Evolutionary conservation across 2,329 filamentous ascomycete species (phyloP).

Genomic region (Didymella sp.): DNA sequence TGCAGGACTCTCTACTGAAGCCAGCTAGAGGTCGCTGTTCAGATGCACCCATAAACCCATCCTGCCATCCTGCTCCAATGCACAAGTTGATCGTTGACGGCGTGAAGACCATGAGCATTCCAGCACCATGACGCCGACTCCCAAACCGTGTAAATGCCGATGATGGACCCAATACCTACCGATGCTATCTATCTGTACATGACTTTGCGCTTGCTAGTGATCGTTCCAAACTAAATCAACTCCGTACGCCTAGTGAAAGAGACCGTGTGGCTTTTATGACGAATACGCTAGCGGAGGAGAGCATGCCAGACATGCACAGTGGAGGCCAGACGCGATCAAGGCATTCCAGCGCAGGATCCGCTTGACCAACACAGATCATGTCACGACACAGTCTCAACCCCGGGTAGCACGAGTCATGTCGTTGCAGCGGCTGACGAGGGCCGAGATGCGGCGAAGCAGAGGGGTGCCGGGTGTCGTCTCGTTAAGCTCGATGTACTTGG

Average conservation of each 20-base stretch:
- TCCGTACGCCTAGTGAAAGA: constrained; percentile 6
- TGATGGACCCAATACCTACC: neutral
- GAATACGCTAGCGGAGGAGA: neutral
- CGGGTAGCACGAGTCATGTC: constrained; percentile 40
- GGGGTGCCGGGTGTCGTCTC: constrained; percentile 60
- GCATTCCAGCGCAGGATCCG: constrained; percentile 41
- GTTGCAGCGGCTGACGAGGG: constrained; percentile 49
- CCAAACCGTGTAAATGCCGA: constrained; percentile 15
- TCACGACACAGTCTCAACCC: constrained; percentile 23
- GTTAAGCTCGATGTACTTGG: constrained; percentile 63
- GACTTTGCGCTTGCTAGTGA: constrained; percentile 10
- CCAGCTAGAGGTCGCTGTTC: constrained; percentile 1
- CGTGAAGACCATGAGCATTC: constrained; percentile 30
- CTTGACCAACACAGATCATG: constrained; percentile 17
- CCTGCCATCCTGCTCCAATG: constrained; percentile 2
- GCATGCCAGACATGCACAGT: neutral
- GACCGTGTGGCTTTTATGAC: neutral
- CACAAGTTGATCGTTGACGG: constrained; percentile 7
- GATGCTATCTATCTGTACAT: constrained; percentile 14
- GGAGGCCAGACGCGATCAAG: constrained; percentile 14
- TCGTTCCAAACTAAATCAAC: neutral
- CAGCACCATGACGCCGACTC: constrained; percentile 26
- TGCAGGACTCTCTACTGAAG: neutral
- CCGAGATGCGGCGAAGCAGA: constrained; percentile 60
- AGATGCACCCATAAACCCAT: constrained; percentile 2